A percentile compares a stretch with the other conserved stretches of the same genome.
phyloP scores from a whole-genome alignment of 2,329 filamentous ascomycete genomes.

The Leptodontidium sp. region DNA sequence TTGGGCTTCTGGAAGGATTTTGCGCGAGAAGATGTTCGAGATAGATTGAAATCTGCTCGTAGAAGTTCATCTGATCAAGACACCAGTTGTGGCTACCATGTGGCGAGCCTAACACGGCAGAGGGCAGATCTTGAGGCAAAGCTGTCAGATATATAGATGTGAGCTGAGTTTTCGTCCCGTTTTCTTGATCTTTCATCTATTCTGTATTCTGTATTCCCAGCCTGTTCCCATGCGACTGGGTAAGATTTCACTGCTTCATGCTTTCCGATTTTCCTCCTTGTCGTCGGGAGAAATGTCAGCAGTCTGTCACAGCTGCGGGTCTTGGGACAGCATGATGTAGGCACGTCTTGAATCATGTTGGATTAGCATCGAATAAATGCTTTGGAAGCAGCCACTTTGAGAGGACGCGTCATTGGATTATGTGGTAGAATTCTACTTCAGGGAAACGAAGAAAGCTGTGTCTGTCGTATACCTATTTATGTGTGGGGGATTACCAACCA shows the following conservation, averaged over 20 bases:
- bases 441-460: background rate
- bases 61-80: constrained; percentile 20
- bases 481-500: no score
- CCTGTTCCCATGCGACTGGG: background rate
- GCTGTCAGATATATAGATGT: constrained; percentile 16
- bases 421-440: background rate
- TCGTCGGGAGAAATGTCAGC: background rate
- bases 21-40: background rate
- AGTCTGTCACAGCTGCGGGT: constrained; percentile 15
- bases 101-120: background rate
- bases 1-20: constrained; percentile 21
- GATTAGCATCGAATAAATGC: constrained; percentile 20
- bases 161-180: background rate
- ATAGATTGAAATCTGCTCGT: constrained; percentile 9
- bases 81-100: background rate
- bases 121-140: constrained; percentile 8
- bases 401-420: background rate
- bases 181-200: background rate
- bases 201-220: background rate
- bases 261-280: constrained; percentile 9
- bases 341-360: constrained; percentile 13
- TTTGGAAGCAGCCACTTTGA: constrained; percentile 16
- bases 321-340: constrained; percentile 19
- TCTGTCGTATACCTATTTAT: background rate
- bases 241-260: constrained; percentile 20